A percentile compares a stretch with the other conserved stretches of the same genome.
Evolutionary conservation across 2,329 filamentous ascomycete genomes (phyloP).

Genomic region (Trichoderma gracile): DNA sequence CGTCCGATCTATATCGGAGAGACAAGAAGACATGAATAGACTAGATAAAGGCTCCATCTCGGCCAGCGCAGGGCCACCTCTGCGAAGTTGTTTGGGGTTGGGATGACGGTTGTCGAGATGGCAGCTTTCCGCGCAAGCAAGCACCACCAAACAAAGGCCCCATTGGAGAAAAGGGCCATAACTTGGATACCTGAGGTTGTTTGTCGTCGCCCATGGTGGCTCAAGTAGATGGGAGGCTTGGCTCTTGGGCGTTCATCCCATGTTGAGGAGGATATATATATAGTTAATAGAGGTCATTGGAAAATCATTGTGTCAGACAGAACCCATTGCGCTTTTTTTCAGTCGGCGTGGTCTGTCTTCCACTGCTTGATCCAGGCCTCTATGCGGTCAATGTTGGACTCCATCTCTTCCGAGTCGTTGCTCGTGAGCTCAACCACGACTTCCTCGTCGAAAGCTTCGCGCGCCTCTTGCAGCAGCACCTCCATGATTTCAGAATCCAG

Average conservation of each 20-base stretch:
- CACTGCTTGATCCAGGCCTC: constrained; percentile 80
- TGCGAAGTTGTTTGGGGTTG: background rate
- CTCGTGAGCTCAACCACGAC: constrained; percentile 88
- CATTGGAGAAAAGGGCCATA: background rate
- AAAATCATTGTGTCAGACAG: background rate
- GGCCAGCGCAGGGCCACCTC: background rate
- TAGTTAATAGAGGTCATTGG: background rate
- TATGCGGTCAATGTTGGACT: constrained; percentile 82
- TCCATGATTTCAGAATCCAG: constrained; percentile 98
- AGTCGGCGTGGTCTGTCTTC: constrained; percentile 62
- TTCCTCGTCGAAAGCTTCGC: constrained; percentile 80
- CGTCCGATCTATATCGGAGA: constrained; percentile 1
- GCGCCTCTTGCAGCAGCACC: constrained; percentile 85
- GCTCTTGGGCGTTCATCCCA: background rate
- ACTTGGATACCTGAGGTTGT: background rate
- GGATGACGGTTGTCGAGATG: background rate
- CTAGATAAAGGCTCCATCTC: constrained; percentile 1
- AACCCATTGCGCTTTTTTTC: background rate
- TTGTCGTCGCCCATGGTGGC: background rate
- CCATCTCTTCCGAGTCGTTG: constrained; percentile 79
- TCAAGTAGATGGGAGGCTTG: background rate
- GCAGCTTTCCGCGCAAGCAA: background rate
- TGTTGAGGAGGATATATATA: background rate
- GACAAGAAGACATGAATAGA: constrained; percentile 2
- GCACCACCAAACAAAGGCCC: background rate